These are phyloP conservation scores for Pyrus bretschneideri DNA, from an alignment of 306 rosid species.

Conservation along the genomic window DNA sequence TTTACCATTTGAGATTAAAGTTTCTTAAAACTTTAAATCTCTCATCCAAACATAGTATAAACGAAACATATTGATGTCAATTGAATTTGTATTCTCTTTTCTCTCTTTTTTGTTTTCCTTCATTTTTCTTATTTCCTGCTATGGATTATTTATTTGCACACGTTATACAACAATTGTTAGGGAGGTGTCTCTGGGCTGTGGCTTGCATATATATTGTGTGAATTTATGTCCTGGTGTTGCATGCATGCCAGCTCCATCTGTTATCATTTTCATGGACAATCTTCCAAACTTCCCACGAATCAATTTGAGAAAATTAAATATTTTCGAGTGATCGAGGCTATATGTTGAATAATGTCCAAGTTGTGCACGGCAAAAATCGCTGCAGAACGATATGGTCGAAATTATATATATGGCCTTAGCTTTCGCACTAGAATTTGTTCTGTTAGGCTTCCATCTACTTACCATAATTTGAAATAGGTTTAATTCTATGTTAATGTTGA, in stretches of 20 bases:
- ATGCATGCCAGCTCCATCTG: constrained; percentile 9
- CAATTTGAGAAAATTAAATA: neutral
- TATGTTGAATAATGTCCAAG: neutral
- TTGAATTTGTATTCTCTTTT: neutral
- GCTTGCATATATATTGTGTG: neutral
- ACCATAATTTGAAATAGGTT: neutral
- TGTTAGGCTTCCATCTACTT: neutral
- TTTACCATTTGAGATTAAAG: no score
- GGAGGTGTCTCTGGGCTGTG: neutral
- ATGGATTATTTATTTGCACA: neutral
- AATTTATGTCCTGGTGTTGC: constrained; percentile 10
- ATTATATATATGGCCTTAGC: neutral
- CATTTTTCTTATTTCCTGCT: neutral
- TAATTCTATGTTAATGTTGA: neutral
- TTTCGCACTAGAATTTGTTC: constrained; percentile 10
- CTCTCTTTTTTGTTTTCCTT: neutral
- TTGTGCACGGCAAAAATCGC: constrained; percentile 1
- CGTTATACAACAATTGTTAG: neutral
- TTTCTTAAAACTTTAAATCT: neutral
- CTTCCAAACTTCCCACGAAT: neutral
- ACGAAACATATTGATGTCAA: neutral
- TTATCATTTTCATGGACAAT: neutral
- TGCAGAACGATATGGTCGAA: constrained; percentile 14
- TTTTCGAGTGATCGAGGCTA: neutral
- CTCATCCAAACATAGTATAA: neutral